Percentiles rank a stretch among this genome's conserved stretches.
These are phyloP conservation scores for Yamadazyma buinensis DNA, from an alignment of 1,139 yeast species.

Conservation along the genomic window DNA sequence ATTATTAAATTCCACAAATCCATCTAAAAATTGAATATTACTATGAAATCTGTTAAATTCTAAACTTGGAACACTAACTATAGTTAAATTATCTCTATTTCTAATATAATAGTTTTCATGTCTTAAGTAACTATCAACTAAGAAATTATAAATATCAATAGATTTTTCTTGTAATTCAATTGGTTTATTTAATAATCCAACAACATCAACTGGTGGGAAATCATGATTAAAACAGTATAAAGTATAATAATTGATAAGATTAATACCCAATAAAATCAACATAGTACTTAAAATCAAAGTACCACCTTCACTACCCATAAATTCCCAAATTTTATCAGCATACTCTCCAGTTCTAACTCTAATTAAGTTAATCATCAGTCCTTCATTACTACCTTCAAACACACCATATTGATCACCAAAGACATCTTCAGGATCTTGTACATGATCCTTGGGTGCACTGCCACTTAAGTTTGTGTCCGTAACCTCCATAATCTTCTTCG, in stretches of 20 bases:
- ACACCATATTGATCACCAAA: too few relatives aligned
- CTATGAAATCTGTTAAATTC: not conserved
- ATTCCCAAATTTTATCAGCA: not conserved
- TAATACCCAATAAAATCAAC: not conserved
- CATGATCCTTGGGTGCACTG: too few relatives aligned
- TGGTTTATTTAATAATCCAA: constrained; percentile 1
- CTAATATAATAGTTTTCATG: constrained; percentile 4
- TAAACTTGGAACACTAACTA: constrained; percentile 1
- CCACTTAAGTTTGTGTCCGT: too few relatives aligned
- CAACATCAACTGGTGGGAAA: constrained; percentile 6
- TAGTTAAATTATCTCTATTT: constrained; percentile 1
- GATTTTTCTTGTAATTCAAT: not conserved
- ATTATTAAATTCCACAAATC: constrained; percentile 1
- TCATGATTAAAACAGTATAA: constrained; percentile 1
- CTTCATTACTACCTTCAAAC: too few relatives aligned
- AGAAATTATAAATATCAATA: constrained; percentile 1
- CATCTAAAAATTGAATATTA: constrained; percentile 3
- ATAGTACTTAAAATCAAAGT: not conserved
- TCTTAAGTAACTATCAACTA: constrained; percentile 5
- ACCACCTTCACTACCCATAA: not conserved
- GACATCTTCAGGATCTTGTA: too few relatives aligned
- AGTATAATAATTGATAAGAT: constrained; percentile 9
- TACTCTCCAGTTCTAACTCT: not conserved
- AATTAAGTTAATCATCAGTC: not conserved
- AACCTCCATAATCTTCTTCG: too few relatives aligned